These are phyloP conservation scores for Debaryomyces hansenii DNA, from an alignment of 805 yeast species.

Conservation along the genomic window DNA sequence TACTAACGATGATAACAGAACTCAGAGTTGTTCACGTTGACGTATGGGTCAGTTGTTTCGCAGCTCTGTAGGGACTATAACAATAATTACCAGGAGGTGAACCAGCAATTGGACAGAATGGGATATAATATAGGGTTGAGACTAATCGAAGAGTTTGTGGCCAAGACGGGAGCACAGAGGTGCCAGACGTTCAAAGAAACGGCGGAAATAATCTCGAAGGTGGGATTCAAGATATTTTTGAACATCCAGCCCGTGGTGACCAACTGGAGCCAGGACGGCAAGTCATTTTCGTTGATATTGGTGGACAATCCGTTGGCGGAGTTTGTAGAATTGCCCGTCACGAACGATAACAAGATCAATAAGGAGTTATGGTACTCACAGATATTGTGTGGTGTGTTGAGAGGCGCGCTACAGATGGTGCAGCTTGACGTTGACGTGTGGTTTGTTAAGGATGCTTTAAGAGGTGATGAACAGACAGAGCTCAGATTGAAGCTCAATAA, in stretches of 20 bases:
- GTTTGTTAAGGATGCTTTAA: constrained; percentile 75
- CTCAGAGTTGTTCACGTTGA: constrained; percentile 89
- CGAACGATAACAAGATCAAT: constrained; percentile 63
- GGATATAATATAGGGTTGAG: constrained; percentile 94
- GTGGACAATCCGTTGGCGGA: constrained; percentile 91
- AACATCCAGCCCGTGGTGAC: constrained; percentile 76
- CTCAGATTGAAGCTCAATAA: constrained; percentile 68
- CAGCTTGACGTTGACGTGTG: constrained; percentile 85
- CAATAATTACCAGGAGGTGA: constrained; percentile 74
- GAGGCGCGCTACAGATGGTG: constrained; percentile 94
- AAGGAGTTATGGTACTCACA: constrained; percentile 91
- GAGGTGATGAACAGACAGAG: constrained; percentile 84
- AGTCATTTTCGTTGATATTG: constrained; percentile 69
- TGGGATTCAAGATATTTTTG: constrained; percentile 88
- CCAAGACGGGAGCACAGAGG: constrained; percentile 81
- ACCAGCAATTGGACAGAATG: constrained; percentile 83
- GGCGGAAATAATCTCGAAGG: constrained; percentile 78
- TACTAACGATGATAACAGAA: constrained; percentile 45
- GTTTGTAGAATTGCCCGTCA: constrained; percentile 83
- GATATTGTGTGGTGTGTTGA: constrained; percentile 81
- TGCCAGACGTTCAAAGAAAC: constrained; percentile 81
- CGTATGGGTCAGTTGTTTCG: constrained; percentile 91
- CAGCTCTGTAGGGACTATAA: constrained; percentile 84
- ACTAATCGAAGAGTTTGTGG: constrained; percentile 88
- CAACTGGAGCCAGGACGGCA: constrained; percentile 76